Evolutionary conservation across 1,284 basidiomycete species (phyloP).

Genomic region (Neotropicomus parvogracilis): DNA sequence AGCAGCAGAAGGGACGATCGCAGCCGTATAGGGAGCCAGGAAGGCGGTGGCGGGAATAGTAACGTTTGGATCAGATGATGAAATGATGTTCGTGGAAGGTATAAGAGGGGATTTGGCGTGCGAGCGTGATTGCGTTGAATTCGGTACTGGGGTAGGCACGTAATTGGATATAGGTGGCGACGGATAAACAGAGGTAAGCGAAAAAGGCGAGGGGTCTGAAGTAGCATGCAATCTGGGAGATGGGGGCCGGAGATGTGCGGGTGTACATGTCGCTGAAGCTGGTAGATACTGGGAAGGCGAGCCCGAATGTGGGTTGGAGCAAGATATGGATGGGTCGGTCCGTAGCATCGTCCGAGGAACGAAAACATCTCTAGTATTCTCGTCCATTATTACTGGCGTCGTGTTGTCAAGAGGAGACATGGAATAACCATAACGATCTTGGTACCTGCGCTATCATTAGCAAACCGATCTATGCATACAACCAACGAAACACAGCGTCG

Average conservation of each 20-base stretch:
- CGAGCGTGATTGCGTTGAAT: conserved; percentile 31
- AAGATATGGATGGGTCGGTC: conserved; percentile 13
- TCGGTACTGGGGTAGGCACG: conserved; percentile 25
- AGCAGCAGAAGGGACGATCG: conserved; percentile 55
- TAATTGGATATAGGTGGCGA: conserved; percentile 31
- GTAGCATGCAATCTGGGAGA: conserved; percentile 30
- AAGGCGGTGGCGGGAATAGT: conserved; percentile 47
- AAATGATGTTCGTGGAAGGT: conserved; percentile 31
- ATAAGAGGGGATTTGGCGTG: conserved; percentile 37
- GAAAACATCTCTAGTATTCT: conserved; percentile 15
- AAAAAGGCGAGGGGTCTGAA: conserved; percentile 29
- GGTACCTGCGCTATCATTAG: conserved; percentile 28
- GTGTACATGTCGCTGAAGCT: conserved; percentile 17
- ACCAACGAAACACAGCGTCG: conserved; percentile 12
- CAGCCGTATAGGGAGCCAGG: conserved; percentile 55
- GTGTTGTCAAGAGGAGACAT: conserved; percentile 32
- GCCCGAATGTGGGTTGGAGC: conserved; percentile 2
- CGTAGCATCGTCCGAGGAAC: conserved; percentile 28
- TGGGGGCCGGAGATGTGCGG: conserved; percentile 29
- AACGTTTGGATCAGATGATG: conserved; percentile 37
- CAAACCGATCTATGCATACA: conserved; percentile 16
- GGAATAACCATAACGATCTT: conserved; percentile 31
- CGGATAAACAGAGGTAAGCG: conserved; percentile 27
- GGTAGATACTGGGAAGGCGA: conserved; percentile 7
- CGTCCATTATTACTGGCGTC: conserved; percentile 31